A percentile compares a stretch with the other conserved stretches of the same genome.
These are phyloP conservation scores for Flaveria trinervia DNA, from an alignment of 129 eudicot genomes.

Conservation along the genomic window DNA sequence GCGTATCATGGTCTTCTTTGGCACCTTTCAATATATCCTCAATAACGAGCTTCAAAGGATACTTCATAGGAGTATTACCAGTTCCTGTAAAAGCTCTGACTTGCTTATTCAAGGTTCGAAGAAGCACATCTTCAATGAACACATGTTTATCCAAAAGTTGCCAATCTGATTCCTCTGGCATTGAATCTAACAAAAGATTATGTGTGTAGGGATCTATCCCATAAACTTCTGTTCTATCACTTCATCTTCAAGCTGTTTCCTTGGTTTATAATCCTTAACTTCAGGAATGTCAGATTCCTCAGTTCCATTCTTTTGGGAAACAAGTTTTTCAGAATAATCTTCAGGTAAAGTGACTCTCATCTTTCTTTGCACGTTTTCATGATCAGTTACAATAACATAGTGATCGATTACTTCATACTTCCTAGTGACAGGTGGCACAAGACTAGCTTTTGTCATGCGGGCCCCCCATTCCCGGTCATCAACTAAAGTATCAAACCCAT, in stretches of 20 bases:
- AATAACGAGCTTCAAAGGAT: slow-evolving; percentile 68
- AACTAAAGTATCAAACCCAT: slow-evolving; percentile 55
- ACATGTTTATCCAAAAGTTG: slow-evolving; percentile 75
- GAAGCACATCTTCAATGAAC: slow-evolving; percentile 86
- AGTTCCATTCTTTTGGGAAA: slow-evolving; percentile 74
- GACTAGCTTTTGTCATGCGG: slow-evolving; percentile 97
- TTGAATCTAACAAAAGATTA: slow-evolving; percentile 88
- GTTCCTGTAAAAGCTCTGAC: slow-evolving; percentile 77
- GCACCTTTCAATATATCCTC: slow-evolving; percentile 61
- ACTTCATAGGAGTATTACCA: slow-evolving; percentile 88
- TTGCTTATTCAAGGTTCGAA: slow-evolving; percentile 77
- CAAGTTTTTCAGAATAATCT: slow-evolving; percentile 77
- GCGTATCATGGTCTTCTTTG: slow-evolving; percentile 51
- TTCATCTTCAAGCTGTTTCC: slow-evolving; percentile 88
- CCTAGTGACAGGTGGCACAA: slow-evolving; percentile 96
- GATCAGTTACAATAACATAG: slow-evolving; percentile 83
- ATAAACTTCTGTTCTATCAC: slow-evolving; percentile 95
- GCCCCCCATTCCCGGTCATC: slow-evolving; percentile 99
- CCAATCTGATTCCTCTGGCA: slow-evolving; percentile 92
- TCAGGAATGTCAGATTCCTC: slow-evolving; percentile 98
- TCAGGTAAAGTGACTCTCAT: slow-evolving; percentile 90
- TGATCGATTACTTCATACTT: slow-evolving; percentile 92
- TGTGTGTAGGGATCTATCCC: slow-evolving; percentile 98
- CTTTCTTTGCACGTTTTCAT: slow-evolving; percentile 82
- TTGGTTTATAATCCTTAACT: slow-evolving; percentile 86